A percentile compares a stretch with the other conserved stretches of the same genome.
phyloP scores from a whole-genome alignment of 257 asterid species.

The Capsicum chinense region DNA sequence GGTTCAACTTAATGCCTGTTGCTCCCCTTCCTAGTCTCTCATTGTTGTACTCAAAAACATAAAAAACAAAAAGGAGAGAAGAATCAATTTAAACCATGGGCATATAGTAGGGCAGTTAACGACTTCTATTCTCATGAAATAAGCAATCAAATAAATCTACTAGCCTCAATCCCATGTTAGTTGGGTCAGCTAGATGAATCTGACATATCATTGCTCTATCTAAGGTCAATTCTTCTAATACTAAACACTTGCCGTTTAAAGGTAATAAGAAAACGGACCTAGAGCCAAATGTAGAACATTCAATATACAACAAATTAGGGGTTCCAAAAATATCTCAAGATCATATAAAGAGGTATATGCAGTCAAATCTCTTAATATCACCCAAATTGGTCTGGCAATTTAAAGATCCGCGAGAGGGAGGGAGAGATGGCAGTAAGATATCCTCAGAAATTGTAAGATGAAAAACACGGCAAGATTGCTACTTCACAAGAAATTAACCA shows the following conservation, averaged over 20 bases:
- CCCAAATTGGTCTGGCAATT: neutral
- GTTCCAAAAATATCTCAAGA: neutral
- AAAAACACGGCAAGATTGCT: neutral
- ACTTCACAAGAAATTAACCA: conserved; percentile 10
- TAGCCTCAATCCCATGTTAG: neutral
- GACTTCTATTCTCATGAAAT: neutral
- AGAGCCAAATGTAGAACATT: neutral
- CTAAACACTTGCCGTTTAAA: neutral
- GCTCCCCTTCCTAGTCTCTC: neutral
- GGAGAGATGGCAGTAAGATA: neutral
- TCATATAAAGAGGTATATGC: neutral
- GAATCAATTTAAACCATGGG: neutral
- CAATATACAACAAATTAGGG: neutral
- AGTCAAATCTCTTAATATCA: neutral
- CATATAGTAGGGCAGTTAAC: neutral
- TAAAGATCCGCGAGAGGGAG: neutral
- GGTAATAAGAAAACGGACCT: neutral
- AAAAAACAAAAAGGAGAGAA: neutral
- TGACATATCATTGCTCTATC: neutral
- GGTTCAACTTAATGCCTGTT: neutral
- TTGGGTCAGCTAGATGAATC: neutral
- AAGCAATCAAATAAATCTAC: neutral
- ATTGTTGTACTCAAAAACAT: neutral
- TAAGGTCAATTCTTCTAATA: neutral
- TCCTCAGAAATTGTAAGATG: neutral